Evolutionary conservation across 345 rosid genomes (phyloP).

Genomic region (Syzygium aromaticum): DNA sequence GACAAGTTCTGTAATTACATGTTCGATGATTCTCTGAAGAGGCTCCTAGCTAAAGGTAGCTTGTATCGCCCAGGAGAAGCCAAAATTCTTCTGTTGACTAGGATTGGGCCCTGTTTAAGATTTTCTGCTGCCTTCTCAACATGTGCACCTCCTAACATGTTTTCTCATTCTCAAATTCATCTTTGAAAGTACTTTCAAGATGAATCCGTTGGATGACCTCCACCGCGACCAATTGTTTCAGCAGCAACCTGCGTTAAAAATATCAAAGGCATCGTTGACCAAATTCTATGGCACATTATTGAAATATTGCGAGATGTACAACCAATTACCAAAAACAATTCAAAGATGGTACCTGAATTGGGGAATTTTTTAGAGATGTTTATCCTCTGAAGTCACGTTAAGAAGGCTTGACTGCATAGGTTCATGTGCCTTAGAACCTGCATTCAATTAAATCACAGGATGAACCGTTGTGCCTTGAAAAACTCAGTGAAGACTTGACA

Average conservation of each 20-base stretch:
- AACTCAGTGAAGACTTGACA: not conserved
- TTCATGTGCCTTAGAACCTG: conserved; percentile 70
- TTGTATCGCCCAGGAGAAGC: too few relatives aligned
- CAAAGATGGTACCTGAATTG: conserved; percentile 49
- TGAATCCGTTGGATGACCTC: conserved; percentile 94
- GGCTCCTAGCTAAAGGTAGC: too few relatives aligned
- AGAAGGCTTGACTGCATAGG: conserved; percentile 81
- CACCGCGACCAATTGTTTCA: conserved; percentile 81
- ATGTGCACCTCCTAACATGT: conserved; percentile 74
- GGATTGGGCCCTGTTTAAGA: conserved; percentile 26
- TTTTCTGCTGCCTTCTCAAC: conserved; percentile 86
- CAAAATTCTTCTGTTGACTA: too few relatives aligned
- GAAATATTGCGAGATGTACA: not conserved
- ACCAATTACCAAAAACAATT: not conserved
- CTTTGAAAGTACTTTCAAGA: conserved; percentile 71
- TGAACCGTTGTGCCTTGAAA: not conserved
- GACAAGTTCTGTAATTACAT: conserved; percentile 28
- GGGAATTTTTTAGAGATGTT: conserved; percentile 68
- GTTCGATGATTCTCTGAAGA: conserved; percentile 61
- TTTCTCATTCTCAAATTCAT: conserved; percentile 78
- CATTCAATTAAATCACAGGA: not conserved
- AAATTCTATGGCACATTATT: not conserved
- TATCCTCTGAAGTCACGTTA: conserved; percentile 74
- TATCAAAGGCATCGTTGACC: not conserved
- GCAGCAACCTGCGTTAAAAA: conserved; percentile 38